Conservation (phyloP, 352 stramenopile genomes). For the Phytopythium boreale region DNA sequence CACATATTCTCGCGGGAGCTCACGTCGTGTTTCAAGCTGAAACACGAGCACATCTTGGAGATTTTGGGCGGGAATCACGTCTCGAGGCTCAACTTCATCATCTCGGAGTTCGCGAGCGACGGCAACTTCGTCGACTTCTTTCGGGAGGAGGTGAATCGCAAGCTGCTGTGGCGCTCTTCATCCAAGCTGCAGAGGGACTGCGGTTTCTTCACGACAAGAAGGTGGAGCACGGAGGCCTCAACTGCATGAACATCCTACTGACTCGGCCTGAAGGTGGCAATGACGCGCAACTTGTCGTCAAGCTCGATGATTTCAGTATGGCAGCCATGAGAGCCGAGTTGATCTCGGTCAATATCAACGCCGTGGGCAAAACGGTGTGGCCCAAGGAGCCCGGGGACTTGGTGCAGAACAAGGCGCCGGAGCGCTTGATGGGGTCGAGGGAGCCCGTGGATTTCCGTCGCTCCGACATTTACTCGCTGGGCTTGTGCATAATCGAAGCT, state of each 20-base stretch:
- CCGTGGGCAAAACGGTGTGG: neutral
- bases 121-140: constrained; percentile 21
- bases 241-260: constrained; percentile 39
- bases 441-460: neutral
- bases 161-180: constrained; percentile 10
- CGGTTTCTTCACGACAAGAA: constrained; percentile 32
- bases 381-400: constrained; percentile 3
- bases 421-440: neutral
- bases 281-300: neutral
- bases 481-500: constrained; percentile 27
- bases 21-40: constrained; percentile 23
- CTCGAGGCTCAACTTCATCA: constrained; percentile 17
- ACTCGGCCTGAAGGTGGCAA: constrained; percentile 10
- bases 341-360: neutral
- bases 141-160: neutral
- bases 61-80: constrained; percentile 34
- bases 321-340: neutral
- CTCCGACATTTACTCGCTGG: constrained; percentile 25
- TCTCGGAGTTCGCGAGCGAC: constrained; percentile 21
- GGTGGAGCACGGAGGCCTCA: constrained; percentile 28
- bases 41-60: constrained; percentile 26
- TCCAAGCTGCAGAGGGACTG: constrained; percentile 18
- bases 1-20: constrained; percentile 29
- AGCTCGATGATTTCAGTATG: constrained; percentile 11
- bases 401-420: neutral